Evolutionary conservation across 2,329 filamentous ascomycete species (phyloP).

Genomic region (Verticillium klebahnii): DNA sequence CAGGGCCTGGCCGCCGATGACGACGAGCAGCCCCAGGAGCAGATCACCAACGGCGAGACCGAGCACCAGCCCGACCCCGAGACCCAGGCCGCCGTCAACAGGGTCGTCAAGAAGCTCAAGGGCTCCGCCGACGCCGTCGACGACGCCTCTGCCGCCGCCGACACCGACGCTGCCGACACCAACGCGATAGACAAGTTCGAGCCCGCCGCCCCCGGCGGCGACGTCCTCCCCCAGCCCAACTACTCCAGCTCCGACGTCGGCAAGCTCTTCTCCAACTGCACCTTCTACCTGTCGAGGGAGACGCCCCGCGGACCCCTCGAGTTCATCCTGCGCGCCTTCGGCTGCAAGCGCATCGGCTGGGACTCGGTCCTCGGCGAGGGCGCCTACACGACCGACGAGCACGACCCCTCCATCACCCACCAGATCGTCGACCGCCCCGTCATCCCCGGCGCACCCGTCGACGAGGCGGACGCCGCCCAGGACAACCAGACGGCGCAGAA

Average conservation of each 20-base stretch:
- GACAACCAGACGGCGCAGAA: constrained; percentile 60
- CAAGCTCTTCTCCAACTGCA: constrained; percentile 81
- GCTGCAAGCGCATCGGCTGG: constrained; percentile 95
- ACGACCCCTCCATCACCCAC: constrained; percentile 86
- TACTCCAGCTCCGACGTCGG: constrained; percentile 61
- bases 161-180: constrained; percentile 36
- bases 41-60: constrained; percentile 43
- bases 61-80: constrained; percentile 56
- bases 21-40: constrained; percentile 44
- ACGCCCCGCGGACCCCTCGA: constrained; percentile 86
- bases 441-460: constrained; percentile 40
- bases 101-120: constrained; percentile 65
- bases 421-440: constrained; percentile 91
- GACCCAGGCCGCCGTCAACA: constrained; percentile 62
- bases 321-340: constrained; percentile 89
- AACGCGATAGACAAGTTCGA: constrained; percentile 88
- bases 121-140: constrained; percentile 41
- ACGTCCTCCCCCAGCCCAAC: constrained; percentile 76
- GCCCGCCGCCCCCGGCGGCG: constrained; percentile 75
- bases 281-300: constrained; percentile 90
- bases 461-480: constrained; percentile 31
- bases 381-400: constrained; percentile 85
- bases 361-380: constrained; percentile 86
- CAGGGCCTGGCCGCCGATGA: constrained; percentile 53
- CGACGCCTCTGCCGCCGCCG: constrained; percentile 34